Percentiles rank a stretch among this genome's conserved stretches.
phyloP scores from a whole-genome alignment of 768 basidiomycete species.

The Lentinula sp. region DNA sequence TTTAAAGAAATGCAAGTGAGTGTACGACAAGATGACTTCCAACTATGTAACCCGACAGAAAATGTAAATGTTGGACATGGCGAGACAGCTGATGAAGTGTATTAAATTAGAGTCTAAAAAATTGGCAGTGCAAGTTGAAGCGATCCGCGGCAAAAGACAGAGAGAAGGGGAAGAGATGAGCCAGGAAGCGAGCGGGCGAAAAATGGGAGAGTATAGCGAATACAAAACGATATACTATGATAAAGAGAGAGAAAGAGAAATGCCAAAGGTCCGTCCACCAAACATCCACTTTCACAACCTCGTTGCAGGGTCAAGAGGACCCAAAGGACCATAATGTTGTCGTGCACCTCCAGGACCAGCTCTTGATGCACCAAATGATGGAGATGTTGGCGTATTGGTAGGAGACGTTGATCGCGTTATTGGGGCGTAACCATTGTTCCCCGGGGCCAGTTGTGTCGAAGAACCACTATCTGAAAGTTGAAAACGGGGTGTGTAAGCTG shows the following conservation, averaged over 20 bases:
- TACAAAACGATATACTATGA: slow-evolving; percentile 24
- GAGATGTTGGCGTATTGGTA: slow-evolving; percentile 31
- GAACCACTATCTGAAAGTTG: slow-evolving; percentile 53
- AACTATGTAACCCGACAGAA: background rate
- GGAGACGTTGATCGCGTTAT: slow-evolving; percentile 42
- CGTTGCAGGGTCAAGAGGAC: slow-evolving; percentile 56
- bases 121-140: background rate
- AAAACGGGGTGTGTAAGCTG: slow-evolving; percentile 47
- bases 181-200: slow-evolving; percentile 2
- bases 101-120: background rate
- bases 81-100: background rate
- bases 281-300: slow-evolving; percentile 29
- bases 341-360: slow-evolving; percentile 7
- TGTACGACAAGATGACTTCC: background rate
- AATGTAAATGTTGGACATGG: background rate
- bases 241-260: slow-evolving; percentile 16
- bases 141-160: background rate
- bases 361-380: slow-evolving; percentile 20
- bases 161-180: background rate
- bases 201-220: slow-evolving; percentile 32
- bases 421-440: slow-evolving; percentile 51
- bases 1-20: background rate
- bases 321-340: slow-evolving; percentile 42
- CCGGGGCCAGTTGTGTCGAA: slow-evolving; percentile 33
- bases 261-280: slow-evolving; percentile 8